Conservation (phyloP, 768 basidiomycete genomes). For the Boletus reticuloceps region DNA sequence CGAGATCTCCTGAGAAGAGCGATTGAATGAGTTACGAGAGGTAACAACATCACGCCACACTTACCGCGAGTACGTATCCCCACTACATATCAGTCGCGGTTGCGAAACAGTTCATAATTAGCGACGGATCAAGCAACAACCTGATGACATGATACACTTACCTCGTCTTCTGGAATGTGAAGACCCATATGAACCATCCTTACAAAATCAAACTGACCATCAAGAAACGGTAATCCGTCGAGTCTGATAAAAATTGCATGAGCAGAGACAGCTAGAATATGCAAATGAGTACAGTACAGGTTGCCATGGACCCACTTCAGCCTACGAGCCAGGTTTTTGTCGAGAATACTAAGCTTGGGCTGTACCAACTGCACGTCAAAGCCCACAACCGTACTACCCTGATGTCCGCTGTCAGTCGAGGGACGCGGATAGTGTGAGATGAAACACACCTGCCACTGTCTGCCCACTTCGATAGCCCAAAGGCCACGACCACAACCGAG, state of each 20-base stretch:
- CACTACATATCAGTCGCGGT: conserved; percentile 43
- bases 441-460: conserved; percentile 56
- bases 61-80: conserved; percentile 64
- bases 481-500: conserved; percentile 70
- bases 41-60: conserved; percentile 11
- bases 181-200: conserved; percentile 62
- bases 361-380: conserved; percentile 57
- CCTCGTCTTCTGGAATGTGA: conserved; percentile 72
- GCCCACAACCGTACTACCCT: conserved; percentile 57
- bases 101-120: conserved; percentile 16
- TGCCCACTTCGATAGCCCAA: conserved; percentile 71
- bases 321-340: conserved; percentile 44
- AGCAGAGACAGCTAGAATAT: conserved; percentile 1
- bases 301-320: conserved; percentile 69
- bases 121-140: not conserved
- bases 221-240: conserved; percentile 59
- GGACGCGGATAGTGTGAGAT: not conserved
- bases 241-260: conserved; percentile 41
- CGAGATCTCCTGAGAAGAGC: conserved; percentile 52
- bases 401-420: conserved; percentile 3
- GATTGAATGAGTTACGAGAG: conserved; percentile 14
- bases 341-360: conserved; percentile 40
- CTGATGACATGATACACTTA: conserved; percentile 20
- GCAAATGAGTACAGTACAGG: conserved; percentile 41
- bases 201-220: conserved; percentile 61